Base-by-base conservation (phyloP, 805 yeast species). In the Saccharomyces jurei region DNA sequence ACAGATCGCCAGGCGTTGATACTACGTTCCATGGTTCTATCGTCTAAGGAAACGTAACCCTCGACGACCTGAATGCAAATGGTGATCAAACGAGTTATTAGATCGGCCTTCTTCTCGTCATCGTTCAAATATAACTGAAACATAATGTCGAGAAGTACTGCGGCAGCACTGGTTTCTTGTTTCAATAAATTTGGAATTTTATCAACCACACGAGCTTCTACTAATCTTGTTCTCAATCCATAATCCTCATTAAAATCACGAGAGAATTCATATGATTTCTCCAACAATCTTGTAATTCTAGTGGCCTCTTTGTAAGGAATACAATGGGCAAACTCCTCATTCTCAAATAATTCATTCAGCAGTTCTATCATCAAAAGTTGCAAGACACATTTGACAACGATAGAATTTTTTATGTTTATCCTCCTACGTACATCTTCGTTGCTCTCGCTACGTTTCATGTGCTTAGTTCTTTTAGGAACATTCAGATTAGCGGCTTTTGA, bases 191-290 rank as follows among this genome's bases (percentile, higher is more conserved):
- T 95, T 22, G 99, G 99, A 53, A 92, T 78, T 65, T 91, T 85
- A 64, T 89, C 96, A 71, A 91, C 92, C 46, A 90, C 84, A 1
- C 97, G 96, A 2, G 94, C 88, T 64, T 89, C 87, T 84, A 95
- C 91, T 46, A 94, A 74, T 62, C 94, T 77, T n/a, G 88, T 86
- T 59, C 99, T 77, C 62, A 94, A 75, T 52, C 89, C 90, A 68
- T 87, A 86, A 70, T 94, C 91, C 55, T 85, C 90, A 69, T 94
- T 94, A 76, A 94, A 94, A 55, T 79, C 82, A 62, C 87, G 81
- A 2, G 98, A 88, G 72, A 95, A 94, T 59, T 78, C 77, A 73
- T 88, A 91, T 52, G 96, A 86, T 51, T 74, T 73, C 56, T 81
- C 79, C 58, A 94, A 72, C 46, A 87, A 70, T 2, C 75, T 71